phyloP scores from a whole-genome alignment of 2,329 filamentous ascomycete genomes.

The Tolypocladium amazonense region DNA sequence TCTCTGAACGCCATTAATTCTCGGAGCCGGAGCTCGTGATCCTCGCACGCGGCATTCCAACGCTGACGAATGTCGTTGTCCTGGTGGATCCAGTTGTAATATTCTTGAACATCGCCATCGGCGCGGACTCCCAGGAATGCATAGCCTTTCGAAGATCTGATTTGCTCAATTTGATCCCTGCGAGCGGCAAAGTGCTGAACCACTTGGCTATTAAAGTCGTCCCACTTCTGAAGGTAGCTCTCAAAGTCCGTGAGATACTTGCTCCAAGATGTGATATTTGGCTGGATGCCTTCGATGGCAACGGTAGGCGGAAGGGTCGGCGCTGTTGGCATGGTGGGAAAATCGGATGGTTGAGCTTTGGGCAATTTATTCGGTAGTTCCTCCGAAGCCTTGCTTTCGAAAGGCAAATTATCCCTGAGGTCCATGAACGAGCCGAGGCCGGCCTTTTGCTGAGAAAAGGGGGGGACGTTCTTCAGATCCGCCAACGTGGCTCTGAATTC shows the following conservation, averaged over 20 bases:
- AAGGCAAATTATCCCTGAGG: conserved; percentile 45
- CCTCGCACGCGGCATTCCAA: conserved; percentile 49
- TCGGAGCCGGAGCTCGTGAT: conserved; percentile 47
- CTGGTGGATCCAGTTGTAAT: conserved; percentile 49
- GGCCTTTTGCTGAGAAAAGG: conserved; percentile 33
- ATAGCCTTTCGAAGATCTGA: conserved; percentile 30
- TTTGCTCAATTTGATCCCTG: conserved; percentile 29
- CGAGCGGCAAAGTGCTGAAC: conserved; percentile 45
- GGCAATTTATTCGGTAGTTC: conserved; percentile 26
- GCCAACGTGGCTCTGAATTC: conserved; percentile 43
- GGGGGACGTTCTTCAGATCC: conserved; percentile 46
- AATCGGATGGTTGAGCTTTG: conserved; percentile 24
- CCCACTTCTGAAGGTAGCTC: conserved; percentile 40
- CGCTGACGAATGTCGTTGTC: conserved; percentile 51
- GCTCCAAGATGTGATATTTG: conserved; percentile 31
- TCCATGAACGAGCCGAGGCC: conserved; percentile 46
- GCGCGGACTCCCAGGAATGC: conserved; percentile 32
- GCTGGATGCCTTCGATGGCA: conserved; percentile 30
- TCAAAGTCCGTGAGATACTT: conserved; percentile 44
- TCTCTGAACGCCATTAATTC: conserved; percentile 42
- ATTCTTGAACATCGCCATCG: conserved; percentile 41
- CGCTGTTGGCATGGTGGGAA: conserved; percentile 38
- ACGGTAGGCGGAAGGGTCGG: conserved; percentile 35
- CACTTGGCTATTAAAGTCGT: conserved; percentile 39
- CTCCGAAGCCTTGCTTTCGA: conserved; percentile 39